These are phyloP conservation scores for Blastobotrys arbuscula DNA, from an alignment of 1,139 yeast genomes.

Conservation along the genomic window DNA sequence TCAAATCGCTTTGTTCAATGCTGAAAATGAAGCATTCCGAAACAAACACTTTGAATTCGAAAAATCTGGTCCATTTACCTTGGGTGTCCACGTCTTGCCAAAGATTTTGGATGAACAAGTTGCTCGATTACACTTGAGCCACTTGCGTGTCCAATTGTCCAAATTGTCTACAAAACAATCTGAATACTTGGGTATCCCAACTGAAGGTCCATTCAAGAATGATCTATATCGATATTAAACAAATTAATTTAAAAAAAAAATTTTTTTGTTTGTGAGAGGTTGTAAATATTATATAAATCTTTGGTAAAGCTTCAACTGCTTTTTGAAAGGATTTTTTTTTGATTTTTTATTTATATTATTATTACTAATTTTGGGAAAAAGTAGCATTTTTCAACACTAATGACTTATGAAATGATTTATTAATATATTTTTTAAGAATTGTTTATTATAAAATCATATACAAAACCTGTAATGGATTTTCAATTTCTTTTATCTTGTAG, in stretches of 20 bases:
- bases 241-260: neutral
- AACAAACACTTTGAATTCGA: slow-evolving; percentile 80
- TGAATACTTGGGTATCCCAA: slow-evolving; percentile 90
- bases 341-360: slow-evolving; percentile 7
- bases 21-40: slow-evolving; percentile 78
- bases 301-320: slow-evolving; percentile 25
- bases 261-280: neutral
- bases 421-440: slow-evolving; percentile 1
- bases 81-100: slow-evolving; percentile 97
- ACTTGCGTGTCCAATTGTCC: slow-evolving; percentile 89
- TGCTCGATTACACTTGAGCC: slow-evolving; percentile 94
- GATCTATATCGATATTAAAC: slow-evolving; percentile 95
- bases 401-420: slow-evolving; percentile 9
- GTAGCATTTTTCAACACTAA: slow-evolving; percentile 16
- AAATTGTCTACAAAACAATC: slow-evolving; percentile 76
- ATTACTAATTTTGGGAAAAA: slow-evolving; percentile 1
- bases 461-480: no score
- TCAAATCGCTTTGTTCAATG: slow-evolving; percentile 96
- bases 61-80: slow-evolving; percentile 83
- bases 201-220: slow-evolving; percentile 97
- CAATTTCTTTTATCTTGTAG: no score
- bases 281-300: slow-evolving; percentile 4
- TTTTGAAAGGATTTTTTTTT: slow-evolving; percentile 6
- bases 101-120: slow-evolving; percentile 98
- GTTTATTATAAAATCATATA: neutral